These are phyloP conservation scores for Cladophialophora carrionii DNA, from an alignment of 2,329 filamentous ascomycete genomes.

Conservation along the genomic window DNA sequence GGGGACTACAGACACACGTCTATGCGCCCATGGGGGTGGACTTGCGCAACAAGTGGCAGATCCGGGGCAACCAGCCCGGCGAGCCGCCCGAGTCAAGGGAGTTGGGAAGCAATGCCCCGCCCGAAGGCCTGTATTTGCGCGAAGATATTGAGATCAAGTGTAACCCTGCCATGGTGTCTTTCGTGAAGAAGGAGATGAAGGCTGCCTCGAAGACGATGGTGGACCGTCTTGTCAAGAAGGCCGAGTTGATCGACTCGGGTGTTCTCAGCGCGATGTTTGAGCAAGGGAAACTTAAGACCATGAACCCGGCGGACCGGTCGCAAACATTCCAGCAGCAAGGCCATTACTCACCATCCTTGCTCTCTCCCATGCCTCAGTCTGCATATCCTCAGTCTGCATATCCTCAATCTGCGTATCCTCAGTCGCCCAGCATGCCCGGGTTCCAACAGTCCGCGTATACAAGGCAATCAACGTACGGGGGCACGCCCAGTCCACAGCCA, in stretches of 20 bases:
- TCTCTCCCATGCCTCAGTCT: constrained; percentile 20
- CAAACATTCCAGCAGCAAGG: constrained; percentile 25
- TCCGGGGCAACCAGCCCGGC: constrained; percentile 72
- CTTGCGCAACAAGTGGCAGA: constrained; percentile 76
- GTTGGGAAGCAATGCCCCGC: constrained; percentile 67
- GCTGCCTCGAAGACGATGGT: constrained; percentile 74
- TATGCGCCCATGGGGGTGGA: constrained; percentile 82
- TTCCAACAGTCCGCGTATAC: constrained; percentile 25
- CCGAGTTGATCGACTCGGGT: constrained; percentile 48
- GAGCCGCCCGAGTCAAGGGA: constrained; percentile 69
- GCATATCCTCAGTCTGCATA: constrained; percentile 16
- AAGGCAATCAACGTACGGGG: constrained; percentile 27
- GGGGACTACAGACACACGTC: constrained; percentile 78
- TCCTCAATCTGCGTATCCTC: constrained; percentile 12
- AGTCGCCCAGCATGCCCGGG: constrained; percentile 17
- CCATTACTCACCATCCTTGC: constrained; percentile 30
- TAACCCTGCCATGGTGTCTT: constrained; percentile 73
- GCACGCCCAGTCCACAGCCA: constrained; percentile 1
- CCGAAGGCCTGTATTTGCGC: constrained; percentile 72
- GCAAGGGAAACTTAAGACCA: constrained; percentile 34
- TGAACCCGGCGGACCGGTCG: constrained; percentile 35
- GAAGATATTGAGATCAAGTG: constrained; percentile 85
- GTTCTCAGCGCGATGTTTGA: constrained; percentile 38
- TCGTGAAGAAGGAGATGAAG: constrained; percentile 81
- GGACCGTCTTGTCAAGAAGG: constrained; percentile 61